Conservation (phyloP, 169 alveolate species). For the Toxoplasma gondii region DNA sequence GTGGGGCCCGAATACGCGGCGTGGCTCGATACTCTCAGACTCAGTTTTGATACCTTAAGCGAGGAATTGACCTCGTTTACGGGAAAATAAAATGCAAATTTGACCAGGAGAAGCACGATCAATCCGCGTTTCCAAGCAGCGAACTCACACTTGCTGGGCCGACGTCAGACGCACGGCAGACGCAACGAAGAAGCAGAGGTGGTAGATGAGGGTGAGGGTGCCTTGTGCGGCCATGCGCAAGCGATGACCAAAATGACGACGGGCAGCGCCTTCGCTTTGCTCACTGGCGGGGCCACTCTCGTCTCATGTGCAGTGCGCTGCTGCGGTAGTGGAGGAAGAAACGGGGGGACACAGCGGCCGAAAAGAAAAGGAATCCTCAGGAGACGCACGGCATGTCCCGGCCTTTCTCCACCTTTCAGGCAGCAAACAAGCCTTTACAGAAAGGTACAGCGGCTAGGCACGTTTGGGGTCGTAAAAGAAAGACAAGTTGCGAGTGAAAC, state of each 20-base stretch:
- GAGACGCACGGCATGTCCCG: too few species aligned
- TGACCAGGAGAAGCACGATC: too few species aligned
- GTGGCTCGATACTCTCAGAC: too few species aligned
- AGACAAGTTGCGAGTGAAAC: background rate
- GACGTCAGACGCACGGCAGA: conserved; percentile 15
- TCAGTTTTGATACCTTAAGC: too few species aligned
- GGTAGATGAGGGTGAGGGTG: background rate
- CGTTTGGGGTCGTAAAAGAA: background rate
- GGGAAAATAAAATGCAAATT: too few species aligned
- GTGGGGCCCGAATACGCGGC: background rate
- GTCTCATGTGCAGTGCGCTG: background rate
- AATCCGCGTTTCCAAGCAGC: too few species aligned
- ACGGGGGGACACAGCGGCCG: background rate
- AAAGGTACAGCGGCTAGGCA: background rate
- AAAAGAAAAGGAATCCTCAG: background rate
- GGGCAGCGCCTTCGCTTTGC: background rate
- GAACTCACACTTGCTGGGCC: background rate
- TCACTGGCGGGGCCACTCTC: conserved; percentile 8
- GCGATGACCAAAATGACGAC: background rate
- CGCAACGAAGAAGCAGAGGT: conserved; percentile 2
- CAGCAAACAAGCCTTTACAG: too few species aligned
- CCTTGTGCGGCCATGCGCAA: background rate
- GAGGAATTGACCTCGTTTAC: too few species aligned
- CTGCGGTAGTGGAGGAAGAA: background rate
- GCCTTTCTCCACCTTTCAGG: too few species aligned